Evolutionary conservation across 805 yeast genomes (phyloP).

Genomic region (Tetrapisispora iriomotensis): DNA sequence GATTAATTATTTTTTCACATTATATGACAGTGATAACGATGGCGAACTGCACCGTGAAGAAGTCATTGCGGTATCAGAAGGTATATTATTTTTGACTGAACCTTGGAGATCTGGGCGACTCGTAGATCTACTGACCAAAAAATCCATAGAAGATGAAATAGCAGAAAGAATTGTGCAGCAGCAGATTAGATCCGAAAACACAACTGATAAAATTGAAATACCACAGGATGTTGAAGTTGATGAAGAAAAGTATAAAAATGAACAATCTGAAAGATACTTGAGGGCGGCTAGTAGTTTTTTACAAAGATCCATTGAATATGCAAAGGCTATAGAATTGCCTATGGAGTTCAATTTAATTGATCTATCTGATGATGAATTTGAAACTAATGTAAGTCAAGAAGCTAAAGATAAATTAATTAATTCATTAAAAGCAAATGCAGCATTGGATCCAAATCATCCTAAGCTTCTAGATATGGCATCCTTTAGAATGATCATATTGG

Average conservation of each 20-base stretch:
- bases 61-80: constrained; percentile 79
- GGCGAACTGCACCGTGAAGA: constrained; percentile 69
- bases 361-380: constrained; percentile 31
- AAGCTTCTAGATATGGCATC: constrained; percentile 71
- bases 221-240: constrained; percentile 57
- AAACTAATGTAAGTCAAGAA: constrained; percentile 1
- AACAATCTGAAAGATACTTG: constrained; percentile 70
- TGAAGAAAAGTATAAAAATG: constrained; percentile 48
- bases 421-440: constrained; percentile 58
- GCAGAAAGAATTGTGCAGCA: constrained; percentile 47
- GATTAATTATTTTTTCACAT: constrained; percentile 66
- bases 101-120: constrained; percentile 72
- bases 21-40: constrained; percentile 53
- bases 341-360: constrained; percentile 33
- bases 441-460: constrained; percentile 73
- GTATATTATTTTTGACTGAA: constrained; percentile 65
- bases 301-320: constrained; percentile 82
- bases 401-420: constrained; percentile 20
- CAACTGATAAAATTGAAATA: constrained; percentile 34
- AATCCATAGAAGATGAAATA: constrained; percentile 53
- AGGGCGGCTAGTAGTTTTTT: constrained; percentile 81
- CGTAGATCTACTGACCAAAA: constrained; percentile 56
- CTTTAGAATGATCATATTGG: constrained; percentile 86
- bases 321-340: constrained; percentile 53
- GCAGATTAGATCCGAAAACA: constrained; percentile 20